These are phyloP conservation scores for Heliamphora exappendiculata DNA, from an alignment of 148 eudicot species.

Conservation along the genomic window DNA sequence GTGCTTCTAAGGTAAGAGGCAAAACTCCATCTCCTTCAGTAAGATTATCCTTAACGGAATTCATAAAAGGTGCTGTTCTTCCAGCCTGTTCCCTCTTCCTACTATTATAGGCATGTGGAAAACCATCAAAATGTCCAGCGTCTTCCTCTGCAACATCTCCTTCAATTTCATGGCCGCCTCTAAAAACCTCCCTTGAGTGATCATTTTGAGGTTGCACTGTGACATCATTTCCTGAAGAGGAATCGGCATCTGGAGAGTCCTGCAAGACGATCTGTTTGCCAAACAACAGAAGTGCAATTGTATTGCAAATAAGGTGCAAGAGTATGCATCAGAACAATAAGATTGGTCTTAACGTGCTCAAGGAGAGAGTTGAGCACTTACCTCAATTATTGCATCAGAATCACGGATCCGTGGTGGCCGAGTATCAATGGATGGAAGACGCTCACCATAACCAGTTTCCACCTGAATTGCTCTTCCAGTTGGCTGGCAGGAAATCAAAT, in stretches of 20 bases:
- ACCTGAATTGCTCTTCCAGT: conserved; percentile 85
- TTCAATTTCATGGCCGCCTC: conserved; percentile 26
- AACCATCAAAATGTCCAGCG: conserved; percentile 11
- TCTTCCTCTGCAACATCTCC: conserved; percentile 21
- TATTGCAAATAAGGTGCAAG: neutral
- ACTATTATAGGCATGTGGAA: conserved; percentile 19
- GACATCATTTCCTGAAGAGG: conserved; percentile 21
- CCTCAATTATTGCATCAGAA: conserved; percentile 84
- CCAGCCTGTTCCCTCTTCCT: conserved; percentile 21
- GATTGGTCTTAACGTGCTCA: neutral
- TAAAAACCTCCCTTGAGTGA: conserved; percentile 15
- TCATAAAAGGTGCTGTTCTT: conserved; percentile 11
- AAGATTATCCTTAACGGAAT: conserved; percentile 3
- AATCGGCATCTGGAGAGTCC: conserved; percentile 28
- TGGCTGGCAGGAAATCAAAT: conserved; percentile 37
- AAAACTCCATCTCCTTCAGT: conserved; percentile 15
- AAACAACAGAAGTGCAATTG: conserved; percentile 11
- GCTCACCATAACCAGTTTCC: conserved; percentile 76
- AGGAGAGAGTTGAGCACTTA: conserved; percentile 14
- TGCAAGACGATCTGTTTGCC: conserved; percentile 44
- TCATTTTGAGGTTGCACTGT: conserved; percentile 27
- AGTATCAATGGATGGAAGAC: conserved; percentile 79
- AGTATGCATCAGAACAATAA: neutral
- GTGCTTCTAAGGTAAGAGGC: conserved; percentile 16
- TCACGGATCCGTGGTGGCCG: conserved; percentile 83